Evolutionary conservation across 306 rosid genomes (phyloP), one percentile per base, ranked within the genome.

Genomic region (Adenanthera pavonina): DNA sequence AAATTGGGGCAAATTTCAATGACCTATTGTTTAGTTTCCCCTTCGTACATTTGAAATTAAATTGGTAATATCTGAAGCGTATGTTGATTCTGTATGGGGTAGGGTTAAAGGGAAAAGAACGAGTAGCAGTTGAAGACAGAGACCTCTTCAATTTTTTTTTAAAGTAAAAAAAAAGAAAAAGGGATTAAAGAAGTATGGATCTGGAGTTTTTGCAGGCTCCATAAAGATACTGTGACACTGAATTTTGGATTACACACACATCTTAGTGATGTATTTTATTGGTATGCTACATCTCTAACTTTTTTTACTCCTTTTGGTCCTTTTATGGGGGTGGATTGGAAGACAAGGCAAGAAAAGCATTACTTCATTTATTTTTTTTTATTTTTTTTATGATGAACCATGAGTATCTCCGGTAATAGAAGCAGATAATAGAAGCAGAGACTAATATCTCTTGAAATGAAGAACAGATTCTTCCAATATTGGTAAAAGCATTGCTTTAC

Each of bases 41-140:
- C 30, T 25, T 25, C 30, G 30, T 25, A 25, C 30, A 25, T 25
- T 25, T 25, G 30, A 25, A 25, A 25, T 25, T 25, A 25, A 25
- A 25, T 25, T 54, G 19, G 19, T 54, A n/a, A n/a, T 30, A 54
- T 57, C 8, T 57, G 59, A 17, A 52, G 81, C 30, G 75, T 33
- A 72, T 64, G 77, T 78, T 87, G 82, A 82, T 75, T 81, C 84
- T 75, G 79, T 79, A 20, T 14, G 38, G 79, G 78, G 82, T 71
- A 67, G 73, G 79, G 88, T 70, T 87, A 87, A 84, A 82, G 83
- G 77, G 88, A 87, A 84, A 82, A 84, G 88, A 81, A 84, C 88
- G 81, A 85, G 54, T 77, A 78, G 84, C 80, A 75, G 83, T 40
- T 74, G 59, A 41, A 81, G 25, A n/a, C 33, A 25, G 20, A 19